Evolutionary conservation across 768 basidiomycete species (phyloP).

Genomic region (Kwoniella dendrophila): DNA sequence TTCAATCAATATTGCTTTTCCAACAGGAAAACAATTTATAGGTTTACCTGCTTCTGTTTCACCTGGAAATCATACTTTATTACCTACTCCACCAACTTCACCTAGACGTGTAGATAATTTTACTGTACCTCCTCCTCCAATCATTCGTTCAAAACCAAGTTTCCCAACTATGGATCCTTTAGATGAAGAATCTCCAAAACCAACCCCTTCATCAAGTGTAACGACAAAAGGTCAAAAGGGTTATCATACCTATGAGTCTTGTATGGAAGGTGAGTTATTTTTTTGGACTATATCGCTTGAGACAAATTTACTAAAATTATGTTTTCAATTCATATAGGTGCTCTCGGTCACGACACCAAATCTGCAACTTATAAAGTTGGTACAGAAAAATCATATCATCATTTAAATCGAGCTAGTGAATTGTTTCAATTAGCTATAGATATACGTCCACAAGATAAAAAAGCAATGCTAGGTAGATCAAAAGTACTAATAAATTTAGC

Average conservation of each 20-base stretch:
- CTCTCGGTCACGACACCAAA: conserved; percentile 49
- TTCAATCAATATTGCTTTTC: conserved; percentile 23
- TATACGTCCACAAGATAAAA: conserved; percentile 33
- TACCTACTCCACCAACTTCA: conserved; percentile 21
- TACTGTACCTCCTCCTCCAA: conserved; percentile 12
- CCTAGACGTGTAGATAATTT: conserved; percentile 13
- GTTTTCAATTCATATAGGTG: conserved; percentile 29
- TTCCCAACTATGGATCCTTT: conserved; percentile 23
- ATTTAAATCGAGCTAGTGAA: conserved; percentile 50
- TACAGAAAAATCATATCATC: conserved; percentile 53
- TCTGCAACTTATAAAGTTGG: conserved; percentile 45
- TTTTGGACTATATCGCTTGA: neutral
- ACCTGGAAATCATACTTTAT: conserved; percentile 9
- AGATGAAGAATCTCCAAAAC: conserved; percentile 18
- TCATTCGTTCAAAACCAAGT: conserved; percentile 6
- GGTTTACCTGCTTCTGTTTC: conserved; percentile 15
- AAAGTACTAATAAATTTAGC: conserved; percentile 48
- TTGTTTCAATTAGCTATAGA: conserved; percentile 43
- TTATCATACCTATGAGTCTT: conserved; percentile 42
- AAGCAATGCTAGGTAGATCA: conserved; percentile 46
- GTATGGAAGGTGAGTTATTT: conserved; percentile 50
- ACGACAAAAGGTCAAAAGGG: conserved; percentile 15
- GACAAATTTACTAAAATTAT: neutral
- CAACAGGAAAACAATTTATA: conserved; percentile 9
- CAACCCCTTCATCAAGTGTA: conserved; percentile 14